Conservation (phyloP, 768 basidiomycete species). For the Dioszegia aurantiaca region DNA sequence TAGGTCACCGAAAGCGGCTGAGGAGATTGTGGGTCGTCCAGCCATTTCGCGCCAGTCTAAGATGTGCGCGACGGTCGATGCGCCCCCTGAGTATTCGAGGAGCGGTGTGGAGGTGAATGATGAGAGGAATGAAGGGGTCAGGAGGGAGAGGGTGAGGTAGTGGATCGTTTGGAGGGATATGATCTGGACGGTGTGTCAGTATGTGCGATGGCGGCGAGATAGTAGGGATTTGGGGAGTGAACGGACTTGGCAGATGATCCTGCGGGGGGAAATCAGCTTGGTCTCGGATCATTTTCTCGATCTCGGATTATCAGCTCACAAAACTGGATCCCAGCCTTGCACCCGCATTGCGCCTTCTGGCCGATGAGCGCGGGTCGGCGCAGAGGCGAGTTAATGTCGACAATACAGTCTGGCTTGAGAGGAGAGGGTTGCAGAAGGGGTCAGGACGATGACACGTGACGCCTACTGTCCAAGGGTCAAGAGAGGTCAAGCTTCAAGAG, state of each 20-base stretch:
- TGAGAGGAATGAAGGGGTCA: conserved; percentile 74
- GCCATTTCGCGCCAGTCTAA: conserved; percentile 99
- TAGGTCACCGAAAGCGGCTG: conserved; percentile 41
- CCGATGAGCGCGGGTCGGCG: too few relatives aligned
- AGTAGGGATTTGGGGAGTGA: neutral
- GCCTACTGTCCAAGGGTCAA: too few relatives aligned
- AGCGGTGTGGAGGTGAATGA: conserved; percentile 60
- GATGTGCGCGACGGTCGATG: conserved; percentile 54
- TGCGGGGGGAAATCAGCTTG: too few relatives aligned
- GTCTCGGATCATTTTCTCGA: too few relatives aligned
- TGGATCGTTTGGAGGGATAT: conserved; percentile 88
- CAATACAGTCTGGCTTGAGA: too few relatives aligned
- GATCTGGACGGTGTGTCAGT: conserved; percentile 76
- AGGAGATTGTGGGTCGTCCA: conserved; percentile 69
- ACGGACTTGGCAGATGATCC: conserved; percentile 74
- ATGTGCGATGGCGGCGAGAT: too few relatives aligned
- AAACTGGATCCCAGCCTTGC: conserved; percentile 80
- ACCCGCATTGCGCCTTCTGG: conserved; percentile 30
- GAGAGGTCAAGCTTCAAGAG: too few relatives aligned
- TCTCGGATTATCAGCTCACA: conserved; percentile 56
- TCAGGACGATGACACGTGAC: too few relatives aligned
- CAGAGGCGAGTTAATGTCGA: too few relatives aligned
- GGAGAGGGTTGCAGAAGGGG: too few relatives aligned
- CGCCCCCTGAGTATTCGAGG: conserved; percentile 47
- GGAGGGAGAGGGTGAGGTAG: conserved; percentile 79